Conservation (phyloP, 108 stramenopile genomes). For the Nitzschia putrida region DNA sequence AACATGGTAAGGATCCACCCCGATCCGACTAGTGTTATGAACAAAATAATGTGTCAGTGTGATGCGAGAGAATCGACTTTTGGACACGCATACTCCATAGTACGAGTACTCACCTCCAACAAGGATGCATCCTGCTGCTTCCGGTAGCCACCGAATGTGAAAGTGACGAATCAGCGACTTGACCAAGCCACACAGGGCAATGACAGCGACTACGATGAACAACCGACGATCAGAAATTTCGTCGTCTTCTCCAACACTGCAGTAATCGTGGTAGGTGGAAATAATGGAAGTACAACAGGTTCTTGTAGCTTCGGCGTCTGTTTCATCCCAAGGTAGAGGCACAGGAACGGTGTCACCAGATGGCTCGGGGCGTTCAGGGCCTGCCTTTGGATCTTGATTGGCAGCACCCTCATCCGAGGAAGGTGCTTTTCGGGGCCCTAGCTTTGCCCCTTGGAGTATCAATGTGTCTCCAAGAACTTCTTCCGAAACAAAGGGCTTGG, state of each 20-base stretch:
- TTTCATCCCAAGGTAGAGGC: slow-evolving; percentile 67
- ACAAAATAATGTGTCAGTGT: background rate
- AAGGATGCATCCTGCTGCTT: slow-evolving; percentile 86
- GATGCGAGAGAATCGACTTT: background rate
- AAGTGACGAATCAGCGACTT: slow-evolving; percentile 87
- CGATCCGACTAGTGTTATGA: slow-evolving; percentile 53
- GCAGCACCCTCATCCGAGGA: slow-evolving; percentile 45
- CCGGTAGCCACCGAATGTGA: slow-evolving; percentile 79
- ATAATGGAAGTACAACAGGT: slow-evolving; percentile 87
- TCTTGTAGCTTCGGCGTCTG: slow-evolving; percentile 71
- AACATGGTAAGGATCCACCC: slow-evolving; percentile 63
- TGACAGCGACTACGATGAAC: slow-evolving; percentile 78
- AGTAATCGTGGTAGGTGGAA: slow-evolving; percentile 84
- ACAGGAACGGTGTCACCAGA: slow-evolving; percentile 8
- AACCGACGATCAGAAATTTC: slow-evolving; percentile 73
- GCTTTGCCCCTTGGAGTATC: slow-evolving; percentile 45
- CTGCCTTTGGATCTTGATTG: slow-evolving; percentile 57
- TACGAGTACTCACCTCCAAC: slow-evolving; percentile 57
- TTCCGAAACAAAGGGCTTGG: slow-evolving; percentile 29
- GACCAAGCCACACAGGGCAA: slow-evolving; percentile 83
- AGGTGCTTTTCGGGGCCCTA: slow-evolving; percentile 22
- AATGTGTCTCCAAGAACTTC: slow-evolving; percentile 62
- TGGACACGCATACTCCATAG: background rate
- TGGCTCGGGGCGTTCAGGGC: slow-evolving; percentile 53
- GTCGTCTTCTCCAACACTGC: slow-evolving; percentile 74